Percentiles rank a stretch among this genome's conserved stretches.
These are phyloP conservation scores for Cymbopogon flexuosus DNA, from an alignment of 202 grass and related monocot genomes.

Conservation along the genomic window DNA sequence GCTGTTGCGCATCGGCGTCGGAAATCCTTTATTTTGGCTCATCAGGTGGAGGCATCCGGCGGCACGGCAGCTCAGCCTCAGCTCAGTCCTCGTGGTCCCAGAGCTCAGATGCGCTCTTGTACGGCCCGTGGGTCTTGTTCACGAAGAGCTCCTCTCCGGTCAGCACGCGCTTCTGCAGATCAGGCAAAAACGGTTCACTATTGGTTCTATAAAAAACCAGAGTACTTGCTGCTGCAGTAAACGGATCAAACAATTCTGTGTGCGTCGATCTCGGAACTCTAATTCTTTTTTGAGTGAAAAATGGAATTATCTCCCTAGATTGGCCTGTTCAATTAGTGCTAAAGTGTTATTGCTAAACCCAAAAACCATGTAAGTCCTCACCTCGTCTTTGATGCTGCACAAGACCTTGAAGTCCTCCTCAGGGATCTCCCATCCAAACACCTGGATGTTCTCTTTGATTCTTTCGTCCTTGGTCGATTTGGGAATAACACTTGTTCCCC, in stretches of 20 bases:
- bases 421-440: slow-evolving; percentile 71
- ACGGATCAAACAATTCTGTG: slow-evolving; percentile 14
- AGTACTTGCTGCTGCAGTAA: neutral
- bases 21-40: neutral
- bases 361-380: slow-evolving; percentile 1
- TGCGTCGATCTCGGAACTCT: neutral
- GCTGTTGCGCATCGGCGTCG: neutral
- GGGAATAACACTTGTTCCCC: slow-evolving; percentile 72
- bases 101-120: slow-evolving; percentile 49
- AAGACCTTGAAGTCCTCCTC: slow-evolving; percentile 61
- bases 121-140: slow-evolving; percentile 68
- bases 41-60: neutral
- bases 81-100: slow-evolving; percentile 70
- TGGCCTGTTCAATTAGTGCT: neutral
- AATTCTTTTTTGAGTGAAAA: neutral
- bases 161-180: slow-evolving; percentile 52
- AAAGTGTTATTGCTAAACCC: neutral
- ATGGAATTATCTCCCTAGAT: neutral
- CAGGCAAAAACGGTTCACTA: neutral
- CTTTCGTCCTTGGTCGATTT: slow-evolving; percentile 76
- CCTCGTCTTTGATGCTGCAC: slow-evolving; percentile 73
- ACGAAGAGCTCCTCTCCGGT: slow-evolving; percentile 67
- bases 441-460: slow-evolving; percentile 75
- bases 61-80: slow-evolving; percentile 13
- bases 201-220: neutral